phyloP scores from a whole-genome alignment of 768 basidiomycete species.

The Suillus sp. region DNA sequence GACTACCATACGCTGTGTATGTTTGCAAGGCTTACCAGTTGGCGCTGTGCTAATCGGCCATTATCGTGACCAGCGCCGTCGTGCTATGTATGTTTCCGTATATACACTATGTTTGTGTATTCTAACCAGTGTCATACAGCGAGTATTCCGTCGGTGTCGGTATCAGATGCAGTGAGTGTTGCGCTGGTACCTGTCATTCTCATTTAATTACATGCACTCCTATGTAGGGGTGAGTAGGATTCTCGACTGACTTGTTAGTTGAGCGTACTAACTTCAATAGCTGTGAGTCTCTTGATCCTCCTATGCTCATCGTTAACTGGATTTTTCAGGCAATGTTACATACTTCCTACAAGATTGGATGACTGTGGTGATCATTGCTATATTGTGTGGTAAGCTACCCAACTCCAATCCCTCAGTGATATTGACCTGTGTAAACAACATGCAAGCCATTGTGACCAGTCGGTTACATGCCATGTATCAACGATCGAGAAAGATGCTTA shows the following conservation, averaged over 20 bases:
- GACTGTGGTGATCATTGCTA: neutral
- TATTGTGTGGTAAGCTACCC: neutral
- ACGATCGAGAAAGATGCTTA: neutral
- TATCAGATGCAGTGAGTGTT: neutral
- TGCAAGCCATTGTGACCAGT: neutral
- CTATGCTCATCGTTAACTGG: neutral
- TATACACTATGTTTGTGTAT: neutral
- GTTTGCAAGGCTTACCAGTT: neutral
- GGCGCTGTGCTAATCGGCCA: neutral
- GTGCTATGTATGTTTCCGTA: neutral
- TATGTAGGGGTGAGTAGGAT: neutral
- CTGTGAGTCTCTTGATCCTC: neutral
- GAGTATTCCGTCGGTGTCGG: neutral
- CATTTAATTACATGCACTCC: neutral
- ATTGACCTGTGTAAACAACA: neutral
- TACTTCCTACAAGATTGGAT: neutral
- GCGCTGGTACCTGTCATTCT: neutral
- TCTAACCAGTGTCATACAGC: neutral
- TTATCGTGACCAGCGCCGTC: neutral
- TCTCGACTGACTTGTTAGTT: too few relatives aligned
- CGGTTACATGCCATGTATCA: conserved; percentile 5
- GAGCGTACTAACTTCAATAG: neutral
- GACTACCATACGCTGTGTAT: neutral
- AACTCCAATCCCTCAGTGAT: neutral
- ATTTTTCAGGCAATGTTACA: neutral